Base-by-base conservation (phyloP, 2,329 filamentous ascomycete genomes). In the Dothideomycetes sp. region DNA sequence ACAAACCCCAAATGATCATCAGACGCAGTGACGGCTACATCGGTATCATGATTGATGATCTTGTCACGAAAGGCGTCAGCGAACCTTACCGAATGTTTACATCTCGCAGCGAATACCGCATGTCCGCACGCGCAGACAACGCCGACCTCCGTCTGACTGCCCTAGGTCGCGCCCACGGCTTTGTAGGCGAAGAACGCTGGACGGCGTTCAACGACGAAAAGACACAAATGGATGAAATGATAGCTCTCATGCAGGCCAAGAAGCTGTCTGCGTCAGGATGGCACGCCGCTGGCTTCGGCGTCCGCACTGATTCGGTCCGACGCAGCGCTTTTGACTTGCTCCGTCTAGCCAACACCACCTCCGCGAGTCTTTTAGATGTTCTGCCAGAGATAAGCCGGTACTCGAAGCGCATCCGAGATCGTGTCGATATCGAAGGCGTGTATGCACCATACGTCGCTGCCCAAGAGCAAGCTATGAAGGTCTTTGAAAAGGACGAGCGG, bases 41-140 rank as follows among this genome's bases (percentile, higher is more conserved):
- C 54, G 91, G 91, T 49, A 83, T 98, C 63, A 94, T 98, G 87
- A 88, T 98, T 52, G 91, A 98, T 61, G 91, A 98, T 58, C 76
- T 98, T 29, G 80, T 94, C 55, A 96, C 89, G 16, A 96, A 95
- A 62, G 91, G 91, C 35, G 91, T 98, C 19, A 88, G 84, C 2
- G 91, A 98, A 57, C 91, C 91, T 1, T 98, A 98, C 62, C 79
- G 91, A 49, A 96, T 98, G 88, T 98, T 98, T 66, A 98, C 91
- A 2, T 84, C 84, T 4, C 79, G 91, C 47, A 94, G 84, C 63
- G 91, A 98, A 64, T 98, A 93, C 62, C 84, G 91, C 46, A 88
- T 98, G 73, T 85, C 81, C 32, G 78, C 86, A 2, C 81, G 91
- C 46, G 81, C 91, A 34, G 91, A 98, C 65, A 98, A 98, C 56